A percentile compares a stretch with the other conserved stretches of the same genome.
Conservation (phyloP, 148 eudicot genomes). For the Chenopodium suecicum region DNA sequence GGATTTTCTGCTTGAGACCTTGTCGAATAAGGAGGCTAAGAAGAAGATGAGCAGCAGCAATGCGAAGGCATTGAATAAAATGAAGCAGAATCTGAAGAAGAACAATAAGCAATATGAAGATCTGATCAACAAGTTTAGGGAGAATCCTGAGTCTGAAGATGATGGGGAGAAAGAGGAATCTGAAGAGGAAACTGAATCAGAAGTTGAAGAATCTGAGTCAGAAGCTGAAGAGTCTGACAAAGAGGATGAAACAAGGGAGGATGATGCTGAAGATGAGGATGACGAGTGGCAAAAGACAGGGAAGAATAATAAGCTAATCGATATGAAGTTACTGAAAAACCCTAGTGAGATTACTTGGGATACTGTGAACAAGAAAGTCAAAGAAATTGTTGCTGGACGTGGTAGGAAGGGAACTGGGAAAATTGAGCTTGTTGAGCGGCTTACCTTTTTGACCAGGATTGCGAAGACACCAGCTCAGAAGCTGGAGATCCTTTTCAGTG, state of each 20-base stretch:
- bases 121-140: slow-evolving; percentile 60
- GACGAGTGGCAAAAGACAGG: slow-evolving; percentile 48
- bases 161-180: slow-evolving; percentile 33
- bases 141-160: slow-evolving; percentile 67
- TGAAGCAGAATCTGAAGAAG: slow-evolving; percentile 89
- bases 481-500: slow-evolving; percentile 80
- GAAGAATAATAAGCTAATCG: slow-evolving; percentile 45
- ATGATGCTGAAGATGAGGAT: slow-evolving; percentile 18
- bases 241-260: slow-evolving; percentile 1
- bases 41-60: slow-evolving; percentile 91
- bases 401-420: slow-evolving; percentile 87
- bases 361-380: slow-evolving; percentile 76
- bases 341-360: slow-evolving; percentile 64
- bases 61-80: slow-evolving; percentile 78
- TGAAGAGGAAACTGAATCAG: slow-evolving; percentile 28
- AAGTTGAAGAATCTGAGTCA: slow-evolving; percentile 5
- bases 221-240: slow-evolving; percentile 23
- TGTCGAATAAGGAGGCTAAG: slow-evolving; percentile 81
- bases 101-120: slow-evolving; percentile 84
- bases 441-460: slow-evolving; percentile 79
- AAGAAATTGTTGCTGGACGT: slow-evolving; percentile 78
- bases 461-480: slow-evolving; percentile 98
- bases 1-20: slow-evolving; percentile 64
- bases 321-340: slow-evolving; percentile 61
- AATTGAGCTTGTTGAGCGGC: slow-evolving; percentile 87